These are phyloP conservation scores for Helminthosporium solani DNA, from an alignment of 2,329 filamentous ascomycete genomes.

Conservation along the genomic window DNA sequence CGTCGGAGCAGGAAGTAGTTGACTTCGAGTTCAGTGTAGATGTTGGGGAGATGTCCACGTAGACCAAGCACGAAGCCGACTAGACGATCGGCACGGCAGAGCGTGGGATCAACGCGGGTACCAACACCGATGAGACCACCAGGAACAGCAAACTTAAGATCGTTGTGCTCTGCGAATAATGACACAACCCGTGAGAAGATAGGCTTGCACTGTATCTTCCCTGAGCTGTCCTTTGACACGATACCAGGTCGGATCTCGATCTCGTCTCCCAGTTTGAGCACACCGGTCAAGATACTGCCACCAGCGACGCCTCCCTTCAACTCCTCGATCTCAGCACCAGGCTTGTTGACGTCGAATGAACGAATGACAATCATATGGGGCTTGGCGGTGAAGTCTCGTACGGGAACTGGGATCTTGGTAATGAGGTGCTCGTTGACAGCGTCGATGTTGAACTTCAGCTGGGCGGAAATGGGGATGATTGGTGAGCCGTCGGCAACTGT, in stretches of 20 bases:
- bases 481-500: slow-evolving; percentile 94
- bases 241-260: slow-evolving; percentile 99
- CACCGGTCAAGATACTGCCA: slow-evolving; percentile 93
- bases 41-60: slow-evolving; percentile 88
- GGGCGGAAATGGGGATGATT: slow-evolving; percentile 94
- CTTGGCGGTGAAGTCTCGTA: slow-evolving; percentile 85
- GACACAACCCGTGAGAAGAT: slow-evolving; percentile 95
- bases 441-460: slow-evolving; percentile 99
- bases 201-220: slow-evolving; percentile 92
- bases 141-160: slow-evolving; percentile 96
- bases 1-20: slow-evolving; percentile 98
- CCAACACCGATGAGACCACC: slow-evolving; percentile 96
- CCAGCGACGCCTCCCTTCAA: slow-evolving; percentile 98
- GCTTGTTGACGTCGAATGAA: slow-evolving; percentile 99
- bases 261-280: slow-evolving; percentile 94
- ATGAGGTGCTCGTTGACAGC: slow-evolving; percentile 95
- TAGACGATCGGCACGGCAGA: slow-evolving; percentile 97
- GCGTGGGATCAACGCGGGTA: slow-evolving; percentile 93
- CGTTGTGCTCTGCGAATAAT: slow-evolving; percentile 96
- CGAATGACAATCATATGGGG: slow-evolving; percentile 99
- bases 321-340: slow-evolving; percentile 96
- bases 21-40: slow-evolving; percentile 94
- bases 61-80: slow-evolving; percentile 97
- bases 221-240: slow-evolving; percentile 90
- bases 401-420: slow-evolving; percentile 88